These are phyloP conservation scores for Yarrowia osloensis DNA, from an alignment of 805 yeast species.

Conservation along the genomic window DNA sequence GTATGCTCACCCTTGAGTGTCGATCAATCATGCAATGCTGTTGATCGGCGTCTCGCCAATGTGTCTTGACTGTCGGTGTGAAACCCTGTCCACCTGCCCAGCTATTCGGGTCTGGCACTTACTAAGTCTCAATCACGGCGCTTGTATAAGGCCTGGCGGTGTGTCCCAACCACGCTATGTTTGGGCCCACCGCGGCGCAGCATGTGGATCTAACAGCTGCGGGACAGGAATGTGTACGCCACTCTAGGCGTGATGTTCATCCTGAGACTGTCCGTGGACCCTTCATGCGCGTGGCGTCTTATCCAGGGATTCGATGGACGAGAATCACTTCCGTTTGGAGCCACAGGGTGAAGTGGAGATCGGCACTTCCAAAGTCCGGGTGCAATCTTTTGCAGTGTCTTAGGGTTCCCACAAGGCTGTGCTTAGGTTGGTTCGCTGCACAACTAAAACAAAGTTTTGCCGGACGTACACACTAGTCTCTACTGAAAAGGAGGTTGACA, in stretches of 20 bases:
- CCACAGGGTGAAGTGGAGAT: constrained; percentile 11
- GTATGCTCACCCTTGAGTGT: constrained; percentile 17
- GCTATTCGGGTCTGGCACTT: not conserved
- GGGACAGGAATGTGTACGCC: not conserved
- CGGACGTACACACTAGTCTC: not conserved
- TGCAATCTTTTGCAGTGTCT: not conserved
- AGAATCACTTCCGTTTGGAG: not conserved
- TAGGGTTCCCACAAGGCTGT: not conserved
- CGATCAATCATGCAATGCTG: constrained; percentile 23
- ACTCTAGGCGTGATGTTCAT: too few relatives aligned
- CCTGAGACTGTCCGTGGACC: constrained; percentile 9
- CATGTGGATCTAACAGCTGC: not conserved
- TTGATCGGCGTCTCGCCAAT: constrained; percentile 20
- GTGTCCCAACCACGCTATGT: not conserved
- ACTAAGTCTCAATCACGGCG: not conserved
- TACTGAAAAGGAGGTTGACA: constrained; percentile 3
- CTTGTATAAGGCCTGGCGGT: not conserved
- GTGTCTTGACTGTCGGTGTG: not conserved
- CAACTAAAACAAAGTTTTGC: not conserved
- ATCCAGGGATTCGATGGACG: constrained; percentile 19
- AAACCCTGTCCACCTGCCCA: not conserved
- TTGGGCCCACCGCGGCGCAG: not conserved
- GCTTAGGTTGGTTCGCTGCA: not conserved
- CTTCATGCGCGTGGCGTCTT: constrained; percentile 24
- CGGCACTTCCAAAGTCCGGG: not conserved